Evolutionary conservation across 208 protist genomes (phyloP), one percentile per base, ranked within the genome.

Genomic region (Balamuthia mandrillaris): DNA sequence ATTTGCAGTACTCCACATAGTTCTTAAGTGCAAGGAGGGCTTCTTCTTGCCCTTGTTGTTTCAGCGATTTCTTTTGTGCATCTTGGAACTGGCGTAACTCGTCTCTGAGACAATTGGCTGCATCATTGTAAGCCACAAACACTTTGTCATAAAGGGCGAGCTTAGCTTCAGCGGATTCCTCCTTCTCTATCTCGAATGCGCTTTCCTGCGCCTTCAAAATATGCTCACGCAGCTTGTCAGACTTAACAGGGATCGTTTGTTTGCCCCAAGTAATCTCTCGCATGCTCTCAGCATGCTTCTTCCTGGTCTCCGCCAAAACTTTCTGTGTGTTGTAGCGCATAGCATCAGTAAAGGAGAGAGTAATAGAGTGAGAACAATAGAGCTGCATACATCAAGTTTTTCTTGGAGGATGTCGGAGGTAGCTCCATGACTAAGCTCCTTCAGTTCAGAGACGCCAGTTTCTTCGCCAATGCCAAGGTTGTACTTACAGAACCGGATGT

Each of bases 401-500:
- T 37, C 68, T 33, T 78, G 68, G 24, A 78, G 47, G 9, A 78
- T 45, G 31, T 78, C 68, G n/a, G 68, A 49, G 10, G 63, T 27
- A 58, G 41, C 44, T 12, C 68, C 68, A 21, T 75, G 33, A 24
- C 66, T 24, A 24, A 37, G 18, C 42, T 6, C 16, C 47, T 7
- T 12, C 68, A 37, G 68, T 18, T 54, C 16, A 78, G 47, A 33
- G 47, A 37, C 14, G 47, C 68, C 21, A 14, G 12, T 9, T 33
- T 39, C 54, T 41, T 24, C 31, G 72, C 58, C 65, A 4, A 24
- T 7, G 24, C 35, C 18, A 18, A 88, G 70, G 58, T 88, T 84
- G 72, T 87, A 86, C 29, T 68, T 66, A 61, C 86, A 88, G 60
- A 84, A 88, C 24, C 86, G 51, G 29, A 88, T 88, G 10, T 41